phyloP scores from a whole-genome alignment of 1,284 basidiomycete genomes.

The Trichosporon sp. region DNA sequence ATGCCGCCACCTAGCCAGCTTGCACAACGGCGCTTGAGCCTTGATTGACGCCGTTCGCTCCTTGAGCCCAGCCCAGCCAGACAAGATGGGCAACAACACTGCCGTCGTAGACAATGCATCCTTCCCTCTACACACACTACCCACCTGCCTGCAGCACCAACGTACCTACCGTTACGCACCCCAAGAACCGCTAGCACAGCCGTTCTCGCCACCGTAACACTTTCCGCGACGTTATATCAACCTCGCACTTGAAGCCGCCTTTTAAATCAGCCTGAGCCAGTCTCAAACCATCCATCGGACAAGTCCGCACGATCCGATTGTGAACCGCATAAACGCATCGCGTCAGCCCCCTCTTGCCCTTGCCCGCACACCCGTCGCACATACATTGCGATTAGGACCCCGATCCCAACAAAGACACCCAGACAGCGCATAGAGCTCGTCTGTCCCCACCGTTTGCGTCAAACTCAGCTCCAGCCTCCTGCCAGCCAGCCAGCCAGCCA shows the following conservation, averaged over 20 bases:
- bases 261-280: conserved; percentile 1
- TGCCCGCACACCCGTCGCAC: conserved; percentile 13
- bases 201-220: background rate
- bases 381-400: conserved; percentile 9
- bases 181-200: background rate
- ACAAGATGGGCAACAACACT: conserved; percentile 5
- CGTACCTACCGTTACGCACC: background rate
- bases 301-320: conserved; percentile 6
- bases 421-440: conserved; percentile 3
- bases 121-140: background rate
- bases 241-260: background rate
- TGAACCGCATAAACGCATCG: background rate
- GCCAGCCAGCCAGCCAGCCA: conserved; percentile 3
- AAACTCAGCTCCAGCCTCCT: conserved; percentile 14
- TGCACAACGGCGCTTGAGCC: conserved; percentile 11
- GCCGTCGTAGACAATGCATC: conserved; percentile 11
- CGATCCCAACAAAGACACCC: background rate
- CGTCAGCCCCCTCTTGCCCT: background rate
- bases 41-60: conserved; percentile 12
- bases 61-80: conserved; percentile 1
- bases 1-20: conserved; percentile 3
- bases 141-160: background rate
- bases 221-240: background rate
- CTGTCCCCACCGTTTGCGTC: conserved; percentile 6
- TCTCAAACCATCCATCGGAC: conserved; percentile 16